These are phyloP conservation scores for Eleusine indica DNA, from an alignment of 176 grass and related monocot genomes.

Conservation along the genomic window DNA sequence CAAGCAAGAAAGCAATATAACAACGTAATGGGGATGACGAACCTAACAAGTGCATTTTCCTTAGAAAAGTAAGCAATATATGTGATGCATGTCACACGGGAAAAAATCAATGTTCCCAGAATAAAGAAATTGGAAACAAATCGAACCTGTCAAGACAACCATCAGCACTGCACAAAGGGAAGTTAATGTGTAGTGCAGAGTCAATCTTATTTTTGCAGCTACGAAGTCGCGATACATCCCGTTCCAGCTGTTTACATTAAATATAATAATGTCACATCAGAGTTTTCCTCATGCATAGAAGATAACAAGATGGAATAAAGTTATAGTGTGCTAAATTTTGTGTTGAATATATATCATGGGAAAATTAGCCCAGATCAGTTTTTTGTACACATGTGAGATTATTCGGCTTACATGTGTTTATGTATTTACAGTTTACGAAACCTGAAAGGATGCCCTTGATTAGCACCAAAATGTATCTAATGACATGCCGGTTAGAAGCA, in stretches of 20 bases:
- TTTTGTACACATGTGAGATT: background rate
- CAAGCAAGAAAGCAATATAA: slow-evolving; percentile 5
- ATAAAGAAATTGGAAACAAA: background rate
- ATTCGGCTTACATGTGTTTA: background rate
- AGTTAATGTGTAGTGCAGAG: background rate
- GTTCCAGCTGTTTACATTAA: slow-evolving; percentile 4
- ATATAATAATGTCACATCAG: background rate
- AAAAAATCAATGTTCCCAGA: background rate
- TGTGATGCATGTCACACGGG: background rate
- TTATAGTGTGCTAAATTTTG: background rate
- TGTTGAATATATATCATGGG: background rate
- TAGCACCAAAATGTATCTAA: background rate
- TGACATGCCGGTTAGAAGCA: too few relatives aligned
- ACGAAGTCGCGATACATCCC: slow-evolving; percentile 7
- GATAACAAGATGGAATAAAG: background rate
- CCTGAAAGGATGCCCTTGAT: background rate
- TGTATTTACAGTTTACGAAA: slow-evolving; percentile 1
- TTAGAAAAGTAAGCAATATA: background rate
- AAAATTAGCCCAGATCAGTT: background rate
- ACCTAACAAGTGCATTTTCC: background rate
- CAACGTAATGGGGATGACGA: background rate
- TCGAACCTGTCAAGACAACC: background rate
- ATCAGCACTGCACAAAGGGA: background rate
- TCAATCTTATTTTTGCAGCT: slow-evolving; percentile 13
- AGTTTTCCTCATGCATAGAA: background rate